A percentile compares a stretch with the other conserved stretches of the same genome.
These are phyloP conservation scores for Halophytophthora polymorphica DNA, from an alignment of 352 stramenopile genomes.

Conservation along the genomic window DNA sequence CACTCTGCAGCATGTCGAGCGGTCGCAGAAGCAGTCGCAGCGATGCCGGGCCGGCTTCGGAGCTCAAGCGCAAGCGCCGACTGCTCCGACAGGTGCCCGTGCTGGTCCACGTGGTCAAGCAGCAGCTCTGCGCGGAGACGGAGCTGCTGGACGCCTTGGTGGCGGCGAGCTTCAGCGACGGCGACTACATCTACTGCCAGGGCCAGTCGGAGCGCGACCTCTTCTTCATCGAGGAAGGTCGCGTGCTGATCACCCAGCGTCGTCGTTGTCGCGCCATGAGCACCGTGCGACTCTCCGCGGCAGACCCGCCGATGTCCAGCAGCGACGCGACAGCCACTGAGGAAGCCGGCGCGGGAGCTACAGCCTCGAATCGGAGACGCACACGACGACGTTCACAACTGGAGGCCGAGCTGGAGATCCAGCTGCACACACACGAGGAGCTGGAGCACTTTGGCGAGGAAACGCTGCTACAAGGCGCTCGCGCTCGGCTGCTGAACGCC, in stretches of 20 bases:
- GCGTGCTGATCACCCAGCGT: constrained; percentile 66
- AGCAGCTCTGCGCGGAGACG: constrained; percentile 43
- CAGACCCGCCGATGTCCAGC: constrained; percentile 4
- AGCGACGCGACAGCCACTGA: too few relatives aligned
- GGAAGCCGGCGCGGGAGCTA: constrained; percentile 2
- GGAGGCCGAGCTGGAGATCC: constrained; percentile 51
- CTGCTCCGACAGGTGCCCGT: constrained; percentile 52
- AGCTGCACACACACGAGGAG: constrained; percentile 47
- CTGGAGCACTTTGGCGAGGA: constrained; percentile 75
- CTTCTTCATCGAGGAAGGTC: constrained; percentile 71
- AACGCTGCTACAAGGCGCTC: constrained; percentile 32
- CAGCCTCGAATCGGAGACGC: constrained; percentile 2
- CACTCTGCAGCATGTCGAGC: too few relatives aligned
- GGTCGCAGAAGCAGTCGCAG: neutral
- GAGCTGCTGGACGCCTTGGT: constrained; percentile 37
- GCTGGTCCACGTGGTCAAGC: constrained; percentile 39
- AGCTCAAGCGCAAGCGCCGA: constrained; percentile 41
- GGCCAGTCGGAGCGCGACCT: constrained; percentile 53
- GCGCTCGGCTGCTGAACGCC: constrained; percentile 36
- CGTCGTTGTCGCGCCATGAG: constrained; percentile 21
- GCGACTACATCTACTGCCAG: constrained; percentile 68
- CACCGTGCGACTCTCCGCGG: constrained; percentile 8
- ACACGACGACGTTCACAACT: constrained; percentile 35
- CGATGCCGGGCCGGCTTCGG: constrained; percentile 5
- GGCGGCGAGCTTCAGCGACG: constrained; percentile 35